Evolutionary conservation across 2,329 filamentous ascomycete species (phyloP).

Genomic region (Epichloe elymi): DNA sequence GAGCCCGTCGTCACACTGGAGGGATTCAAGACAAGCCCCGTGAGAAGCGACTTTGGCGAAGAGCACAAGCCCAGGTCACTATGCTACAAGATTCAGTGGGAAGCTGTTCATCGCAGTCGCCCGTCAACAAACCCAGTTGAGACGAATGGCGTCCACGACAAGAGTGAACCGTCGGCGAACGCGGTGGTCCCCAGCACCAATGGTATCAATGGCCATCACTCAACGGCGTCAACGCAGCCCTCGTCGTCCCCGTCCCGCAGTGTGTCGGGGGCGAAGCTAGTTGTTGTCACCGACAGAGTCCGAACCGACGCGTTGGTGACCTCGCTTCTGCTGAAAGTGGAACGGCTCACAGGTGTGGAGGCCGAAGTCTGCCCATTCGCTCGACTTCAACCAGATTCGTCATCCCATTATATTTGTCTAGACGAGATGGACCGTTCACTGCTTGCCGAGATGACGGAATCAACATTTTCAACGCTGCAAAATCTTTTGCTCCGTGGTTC

Average conservation of each 20-base stretch:
- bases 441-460: conserved; percentile 24
- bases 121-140: conserved; percentile 6
- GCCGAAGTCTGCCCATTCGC: conserved; percentile 11
- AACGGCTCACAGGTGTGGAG: conserved; percentile 7
- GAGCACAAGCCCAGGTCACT: conserved; percentile 14
- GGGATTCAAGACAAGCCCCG: conserved; percentile 27
- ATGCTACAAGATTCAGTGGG: conserved; percentile 34
- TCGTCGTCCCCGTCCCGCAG: neutral
- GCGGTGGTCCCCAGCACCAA: neutral
- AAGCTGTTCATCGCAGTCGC: conserved; percentile 9
- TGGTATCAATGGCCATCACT: neutral
- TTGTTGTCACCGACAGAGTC: conserved; percentile 14
- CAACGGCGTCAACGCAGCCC: neutral
- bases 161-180: neutral
- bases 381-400: conserved; percentile 5
- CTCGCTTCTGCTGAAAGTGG: conserved; percentile 5
- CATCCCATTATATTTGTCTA: conserved; percentile 24
- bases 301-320: conserved; percentile 10
- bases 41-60: conserved; percentile 19
- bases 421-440: conserved; percentile 31
- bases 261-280: neutral
- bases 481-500: conserved; percentile 20
- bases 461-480: conserved; percentile 25
- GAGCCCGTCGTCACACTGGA: conserved; percentile 23
- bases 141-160: neutral